Evolutionary conservation across 148 eudicot species (phyloP), one percentile per base, ranked within the genome.

Genomic region (Silene uniflora): DNA sequence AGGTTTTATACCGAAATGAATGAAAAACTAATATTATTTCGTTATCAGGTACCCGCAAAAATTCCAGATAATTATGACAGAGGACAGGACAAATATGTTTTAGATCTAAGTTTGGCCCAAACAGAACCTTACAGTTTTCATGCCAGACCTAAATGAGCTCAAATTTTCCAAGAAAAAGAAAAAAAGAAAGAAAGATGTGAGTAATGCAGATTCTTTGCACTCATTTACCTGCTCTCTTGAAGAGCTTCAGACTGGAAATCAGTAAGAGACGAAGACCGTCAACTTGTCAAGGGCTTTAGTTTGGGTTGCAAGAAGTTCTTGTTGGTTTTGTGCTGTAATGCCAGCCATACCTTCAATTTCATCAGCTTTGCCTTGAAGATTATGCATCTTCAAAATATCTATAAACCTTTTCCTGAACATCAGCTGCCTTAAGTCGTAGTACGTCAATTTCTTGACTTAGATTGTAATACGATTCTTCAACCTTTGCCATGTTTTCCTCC

Each of bases 161-260:
- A 27, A 27, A 1, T 27, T 27, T 27, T 1, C 29, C 29, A 27
- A 27, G 29, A 2, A 27, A 27, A 27, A 2, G 2, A 27, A 27
- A 27, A n/a, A 27, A 27, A 27, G 29, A 27, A 27, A 27, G 29
- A 27, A 27, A 27, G 29, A 27, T 1, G 29, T 1, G 29, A 27
- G 39, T 35, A 35, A 35, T 35, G 39, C 29, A 27, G 29, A 27
- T 35, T 35, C 4, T 35, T 35, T 35, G 39, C 4, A 3, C 39
- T 35, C 6, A 35, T 8, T 77, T 80, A 91, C 98, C 92, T 91
- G 91, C 96, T 93, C 56, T 93, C 93, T 80, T 88, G 86, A 64
- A 93, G 87, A 74, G 93, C 96, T 62, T 86, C 72, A 42, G 93
- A 84, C 81, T 86, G 93, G 76, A 84, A 85, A 27, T 70, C 75